Conservation (phyloP, 179 eudicot genomes). For the Pouteria campechiana region DNA sequence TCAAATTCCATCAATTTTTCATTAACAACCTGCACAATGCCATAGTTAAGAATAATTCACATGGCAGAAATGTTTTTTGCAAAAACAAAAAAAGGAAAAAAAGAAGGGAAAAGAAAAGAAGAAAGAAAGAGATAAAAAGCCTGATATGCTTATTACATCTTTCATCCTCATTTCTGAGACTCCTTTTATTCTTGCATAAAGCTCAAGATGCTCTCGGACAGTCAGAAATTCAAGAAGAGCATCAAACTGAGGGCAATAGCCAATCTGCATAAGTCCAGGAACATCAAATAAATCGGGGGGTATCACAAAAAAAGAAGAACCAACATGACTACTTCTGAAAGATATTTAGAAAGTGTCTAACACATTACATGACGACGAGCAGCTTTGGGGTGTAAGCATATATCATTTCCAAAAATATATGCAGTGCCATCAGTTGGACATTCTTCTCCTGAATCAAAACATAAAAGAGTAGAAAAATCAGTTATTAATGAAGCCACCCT, state of each 20-base stretch:
- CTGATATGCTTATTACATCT: constrained; percentile 24
- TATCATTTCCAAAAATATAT: constrained; percentile 72
- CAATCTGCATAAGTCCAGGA: constrained; percentile 48
- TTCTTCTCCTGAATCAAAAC: constrained; percentile 60
- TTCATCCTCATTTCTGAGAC: constrained; percentile 57
- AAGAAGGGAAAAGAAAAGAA: neutral
- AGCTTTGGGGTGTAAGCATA: constrained; percentile 68
- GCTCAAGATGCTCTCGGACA: constrained; percentile 85
- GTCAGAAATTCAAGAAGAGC: constrained; percentile 83
- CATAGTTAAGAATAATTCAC: constrained; percentile 1
- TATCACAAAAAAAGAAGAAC: neutral
- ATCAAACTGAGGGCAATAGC: constrained; percentile 99
- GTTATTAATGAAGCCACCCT: no score
- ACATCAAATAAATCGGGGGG: neutral
- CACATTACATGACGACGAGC: constrained; percentile 72
- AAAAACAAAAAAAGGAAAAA: neutral
- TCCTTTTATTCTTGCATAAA: constrained; percentile 88
- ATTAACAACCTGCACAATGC: constrained; percentile 54
- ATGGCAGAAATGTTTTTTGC: neutral
- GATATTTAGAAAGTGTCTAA: neutral
- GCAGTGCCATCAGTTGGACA: constrained; percentile 87
- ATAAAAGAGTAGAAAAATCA: neutral
- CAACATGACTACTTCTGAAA: neutral
- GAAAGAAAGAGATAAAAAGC: neutral
- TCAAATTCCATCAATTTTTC: constrained; percentile 87